Evolutionary conservation across 176 grass and related monocot species (phyloP), one percentile per base, ranked within the genome.

Genomic region (Zoysia japonica): DNA sequence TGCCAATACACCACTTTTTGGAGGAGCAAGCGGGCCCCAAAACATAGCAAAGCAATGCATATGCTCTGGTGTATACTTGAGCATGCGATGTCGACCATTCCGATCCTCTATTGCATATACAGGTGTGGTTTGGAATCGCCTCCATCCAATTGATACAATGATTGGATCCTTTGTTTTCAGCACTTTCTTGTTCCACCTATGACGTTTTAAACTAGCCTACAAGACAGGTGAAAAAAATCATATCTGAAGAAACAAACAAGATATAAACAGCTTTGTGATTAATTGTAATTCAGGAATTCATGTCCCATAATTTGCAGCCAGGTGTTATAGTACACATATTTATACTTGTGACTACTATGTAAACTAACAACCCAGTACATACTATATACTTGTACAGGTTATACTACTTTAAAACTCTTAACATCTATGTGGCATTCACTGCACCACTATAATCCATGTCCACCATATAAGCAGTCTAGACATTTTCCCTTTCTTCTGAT

Each of bases 21-120:
- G 88, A 84, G 96, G 96, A 80, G 90, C 88, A 81, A 99, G 96
- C 67, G 96, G 96, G 20, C 96, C 96, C 92, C 72, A 99, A 77
- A 95, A 99, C 90, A 93, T 95, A 47, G 96, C 92, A 85, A 95
- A 89, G 63, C 96, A 99, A 91, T 92, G 88, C 96, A 99, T 99
- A 80, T 99, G 96, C 72, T 99, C 96, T 60, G 92, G 92, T 70
- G 96, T 99, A 82, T 99, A 99, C 76, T 99, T 99, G 47, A 99
- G 92, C 96, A 95, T 99, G 71, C 96, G 89, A 42, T 94, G 85
- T 47, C 92, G 80, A 20, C 86, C 92, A 90, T 98, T 98, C 28
- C 45, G 80, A 82, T 99, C 96, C 84, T 99, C 92, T 61, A 93
- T 89, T 46, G 92, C 83, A 79, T 99, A 99, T 35, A 95, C 85